Conservation (phyloP, 2,329 filamentous ascomycete genomes). For the Aspergillus pseudoterreus region DNA sequence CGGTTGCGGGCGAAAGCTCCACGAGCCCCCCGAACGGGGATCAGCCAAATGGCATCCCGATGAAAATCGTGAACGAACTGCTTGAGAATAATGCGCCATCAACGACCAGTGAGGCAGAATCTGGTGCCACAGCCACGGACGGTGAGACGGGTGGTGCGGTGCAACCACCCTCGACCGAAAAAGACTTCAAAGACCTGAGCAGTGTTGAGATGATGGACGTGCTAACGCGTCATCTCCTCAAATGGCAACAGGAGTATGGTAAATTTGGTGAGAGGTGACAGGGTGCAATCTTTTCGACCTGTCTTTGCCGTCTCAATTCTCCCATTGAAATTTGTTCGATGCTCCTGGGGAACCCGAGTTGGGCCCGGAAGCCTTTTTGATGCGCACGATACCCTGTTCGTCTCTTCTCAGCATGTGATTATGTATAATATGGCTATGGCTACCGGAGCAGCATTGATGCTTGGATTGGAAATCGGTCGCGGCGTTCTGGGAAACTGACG, state of each 20-base stretch:
- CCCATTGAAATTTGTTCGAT: slow-evolving; percentile 3
- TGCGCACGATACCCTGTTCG: slow-evolving; percentile 20
- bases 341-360: slow-evolving; percentile 4
- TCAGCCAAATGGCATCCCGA: slow-evolving; percentile 28
- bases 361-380: slow-evolving; percentile 6
- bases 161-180: slow-evolving; percentile 29
- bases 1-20: slow-evolving; percentile 50
- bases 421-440: slow-evolving; percentile 26
- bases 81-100: slow-evolving; percentile 27
- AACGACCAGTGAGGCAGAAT: slow-evolving; percentile 24
- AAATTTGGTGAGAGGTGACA: slow-evolving; percentile 49
- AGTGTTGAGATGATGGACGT: slow-evolving; percentile 90
- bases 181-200: slow-evolving; percentile 69
- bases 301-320: not conserved
- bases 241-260: slow-evolving; percentile 75
- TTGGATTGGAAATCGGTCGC: slow-evolving; percentile 18
- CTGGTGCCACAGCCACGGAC: slow-evolving; percentile 22
- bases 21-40: slow-evolving; percentile 39
- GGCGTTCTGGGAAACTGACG: slow-evolving; percentile 17
- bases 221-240: slow-evolving; percentile 72
- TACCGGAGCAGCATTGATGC: slow-evolving; percentile 16
- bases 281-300: not conserved
- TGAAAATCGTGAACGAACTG: slow-evolving; percentile 35
- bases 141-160: slow-evolving; percentile 16
- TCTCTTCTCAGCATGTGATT: slow-evolving; percentile 16